Evolutionary conservation across 306 rosid genomes (phyloP).

Genomic region (Prunus dulcis): DNA sequence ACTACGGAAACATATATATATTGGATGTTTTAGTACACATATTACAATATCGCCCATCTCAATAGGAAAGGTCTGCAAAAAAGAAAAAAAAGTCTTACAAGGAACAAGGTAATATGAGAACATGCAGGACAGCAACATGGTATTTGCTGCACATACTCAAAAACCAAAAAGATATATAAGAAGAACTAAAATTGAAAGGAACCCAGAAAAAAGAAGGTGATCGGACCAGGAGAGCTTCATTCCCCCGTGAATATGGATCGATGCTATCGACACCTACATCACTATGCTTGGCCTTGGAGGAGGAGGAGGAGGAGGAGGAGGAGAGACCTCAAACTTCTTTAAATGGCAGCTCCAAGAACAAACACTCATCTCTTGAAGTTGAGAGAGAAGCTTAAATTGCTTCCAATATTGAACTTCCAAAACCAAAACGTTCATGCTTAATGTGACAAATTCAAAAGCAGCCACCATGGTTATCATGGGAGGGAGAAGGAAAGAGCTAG

Average conservation of each 20-base stretch:
- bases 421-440: neutral
- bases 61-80: too few species aligned
- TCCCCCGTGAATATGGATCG: slow-evolving; percentile 40
- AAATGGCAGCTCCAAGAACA: neutral
- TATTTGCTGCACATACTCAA: neutral
- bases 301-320: neutral
- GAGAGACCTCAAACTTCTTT: slow-evolving; percentile 1
- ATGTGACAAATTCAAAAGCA: neutral
- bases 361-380: neutral
- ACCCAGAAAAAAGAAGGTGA: neutral
- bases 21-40: too few species aligned
- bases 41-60: too few species aligned
- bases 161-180: neutral
- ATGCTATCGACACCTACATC: neutral
- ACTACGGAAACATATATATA: neutral
- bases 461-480: neutral
- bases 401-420: neutral
- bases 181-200: neutral
- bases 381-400: neutral
- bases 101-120: neutral
- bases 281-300: neutral
- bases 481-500: neutral
- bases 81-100: neutral
- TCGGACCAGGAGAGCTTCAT: slow-evolving; percentile 87
- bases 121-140: neutral